phyloP scores from a whole-genome alignment of 1,284 basidiomycete genomes.

The Rhodotorula sp. region DNA sequence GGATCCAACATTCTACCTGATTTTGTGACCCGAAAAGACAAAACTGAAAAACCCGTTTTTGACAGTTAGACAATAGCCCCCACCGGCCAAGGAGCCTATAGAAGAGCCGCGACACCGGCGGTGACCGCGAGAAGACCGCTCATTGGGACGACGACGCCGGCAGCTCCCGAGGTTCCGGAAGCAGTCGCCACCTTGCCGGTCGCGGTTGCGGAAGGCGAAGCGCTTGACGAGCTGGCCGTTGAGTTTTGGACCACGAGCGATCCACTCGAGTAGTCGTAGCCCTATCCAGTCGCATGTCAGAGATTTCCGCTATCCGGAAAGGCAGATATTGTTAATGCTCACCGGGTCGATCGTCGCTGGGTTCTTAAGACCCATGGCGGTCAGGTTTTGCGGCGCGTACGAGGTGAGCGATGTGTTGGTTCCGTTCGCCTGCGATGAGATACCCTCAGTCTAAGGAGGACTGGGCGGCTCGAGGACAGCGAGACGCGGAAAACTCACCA shows the following conservation, averaged over 20 bases:
- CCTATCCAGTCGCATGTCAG: neutral
- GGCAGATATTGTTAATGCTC: neutral
- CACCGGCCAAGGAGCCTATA: neutral
- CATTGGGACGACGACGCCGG: neutral
- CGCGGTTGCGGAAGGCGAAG: neutral
- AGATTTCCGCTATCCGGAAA: neutral
- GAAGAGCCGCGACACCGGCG: neutral
- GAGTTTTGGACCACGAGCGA: neutral
- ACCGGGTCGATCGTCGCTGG: conserved; percentile 17
- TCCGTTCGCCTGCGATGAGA: conserved; percentile 14
- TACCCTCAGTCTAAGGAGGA: no score
- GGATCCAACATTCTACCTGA: no score
- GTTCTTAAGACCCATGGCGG: conserved; percentile 40
- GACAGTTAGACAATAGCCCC: no score
- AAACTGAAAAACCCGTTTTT: neutral
- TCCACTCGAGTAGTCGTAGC: conserved; percentile 5
- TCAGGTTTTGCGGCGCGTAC: conserved; percentile 40
- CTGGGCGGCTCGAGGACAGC: neutral
- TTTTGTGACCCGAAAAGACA: neutral
- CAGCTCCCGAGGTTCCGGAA: neutral
- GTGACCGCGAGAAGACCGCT: neutral
- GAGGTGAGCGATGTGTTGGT: conserved; percentile 42
- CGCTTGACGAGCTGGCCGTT: neutral
- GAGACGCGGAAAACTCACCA: conserved; percentile 10
- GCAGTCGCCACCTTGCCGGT: neutral